A percentile compares a stretch with the other conserved stretches of the same genome.
Evolutionary conservation across 306 rosid species (phyloP).

Genomic region (Rosa lucieae): DNA sequence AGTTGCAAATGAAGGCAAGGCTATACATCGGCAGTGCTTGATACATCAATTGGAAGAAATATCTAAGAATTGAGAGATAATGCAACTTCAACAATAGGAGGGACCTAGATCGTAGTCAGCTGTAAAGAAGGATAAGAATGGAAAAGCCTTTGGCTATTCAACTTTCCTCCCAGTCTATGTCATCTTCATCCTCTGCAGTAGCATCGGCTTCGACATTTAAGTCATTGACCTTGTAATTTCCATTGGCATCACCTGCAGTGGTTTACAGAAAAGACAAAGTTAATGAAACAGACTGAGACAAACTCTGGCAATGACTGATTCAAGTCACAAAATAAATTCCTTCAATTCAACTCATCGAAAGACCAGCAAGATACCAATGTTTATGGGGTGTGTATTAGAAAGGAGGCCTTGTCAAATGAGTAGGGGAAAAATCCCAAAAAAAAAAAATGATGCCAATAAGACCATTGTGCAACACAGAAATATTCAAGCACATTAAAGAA

Average conservation of each 20-base stretch:
- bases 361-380: slow-evolving; percentile 1
- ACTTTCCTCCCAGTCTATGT: slow-evolving; percentile 95
- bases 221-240: slow-evolving; percentile 65
- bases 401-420: neutral
- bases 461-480: neutral
- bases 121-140: neutral
- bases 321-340: neutral
- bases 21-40: neutral
- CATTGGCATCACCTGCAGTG: slow-evolving; percentile 55
- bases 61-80: neutral
- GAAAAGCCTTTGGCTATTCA: slow-evolving; percentile 27
- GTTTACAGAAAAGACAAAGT: neutral
- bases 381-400: neutral
- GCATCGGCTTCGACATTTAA: slow-evolving; percentile 78
- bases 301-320: neutral
- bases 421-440: neutral
- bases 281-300: neutral
- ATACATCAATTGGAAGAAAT: neutral
- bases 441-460: neutral
- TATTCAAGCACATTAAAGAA: neutral
- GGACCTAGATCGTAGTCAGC: slow-evolving; percentile 4
- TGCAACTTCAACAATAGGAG: neutral
- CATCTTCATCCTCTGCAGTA: slow-evolving; percentile 57
- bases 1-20: slow-evolving; percentile 16
- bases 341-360: neutral